Conservation (phyloP, 257 asterid genomes). For the Nicotiana attenuata region DNA sequence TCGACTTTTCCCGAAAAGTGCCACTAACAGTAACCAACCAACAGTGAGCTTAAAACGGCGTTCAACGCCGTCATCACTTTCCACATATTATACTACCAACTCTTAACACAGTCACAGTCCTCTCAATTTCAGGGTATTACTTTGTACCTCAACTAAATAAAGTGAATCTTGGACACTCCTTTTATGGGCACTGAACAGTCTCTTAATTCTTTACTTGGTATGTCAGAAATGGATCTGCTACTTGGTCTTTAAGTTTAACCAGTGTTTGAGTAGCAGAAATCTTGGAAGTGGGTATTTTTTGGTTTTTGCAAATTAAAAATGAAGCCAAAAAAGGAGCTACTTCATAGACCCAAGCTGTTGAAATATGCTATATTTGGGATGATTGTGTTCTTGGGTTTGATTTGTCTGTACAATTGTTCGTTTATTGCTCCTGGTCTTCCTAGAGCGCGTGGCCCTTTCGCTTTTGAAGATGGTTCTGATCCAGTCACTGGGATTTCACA, state of each 20-base stretch:
- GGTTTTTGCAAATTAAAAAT: conserved; percentile 14
- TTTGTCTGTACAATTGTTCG: conserved; percentile 56
- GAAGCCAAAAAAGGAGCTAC: conserved; percentile 42
- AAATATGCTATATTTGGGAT: conserved; percentile 48
- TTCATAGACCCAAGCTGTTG: conserved; percentile 32
- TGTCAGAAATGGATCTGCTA: conserved; percentile 40
- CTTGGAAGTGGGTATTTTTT: neutral
- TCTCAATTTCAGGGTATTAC: neutral
- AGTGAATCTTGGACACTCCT: neutral
- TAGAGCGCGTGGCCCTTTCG: conserved; percentile 33
- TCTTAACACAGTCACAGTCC: neutral
- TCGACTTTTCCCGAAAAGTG: neutral
- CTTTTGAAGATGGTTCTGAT: conserved; percentile 49
- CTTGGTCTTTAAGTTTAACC: conserved; percentile 28
- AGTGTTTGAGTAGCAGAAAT: neutral
- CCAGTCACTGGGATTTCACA: conserved; percentile 39
- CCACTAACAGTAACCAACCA: conserved; percentile 6
- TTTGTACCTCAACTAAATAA: neutral
- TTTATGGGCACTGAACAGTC: conserved; percentile 6
- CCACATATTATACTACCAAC: neutral
- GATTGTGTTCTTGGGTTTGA: conserved; percentile 51
- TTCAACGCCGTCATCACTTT: neutral
- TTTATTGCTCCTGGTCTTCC: conserved; percentile 55
- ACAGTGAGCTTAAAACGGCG: neutral
- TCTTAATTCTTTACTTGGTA: conserved; percentile 30